These are phyloP conservation scores for Coniochaeta sp. DNA, from an alignment of 2,329 filamentous ascomycete species.

Conservation along the genomic window DNA sequence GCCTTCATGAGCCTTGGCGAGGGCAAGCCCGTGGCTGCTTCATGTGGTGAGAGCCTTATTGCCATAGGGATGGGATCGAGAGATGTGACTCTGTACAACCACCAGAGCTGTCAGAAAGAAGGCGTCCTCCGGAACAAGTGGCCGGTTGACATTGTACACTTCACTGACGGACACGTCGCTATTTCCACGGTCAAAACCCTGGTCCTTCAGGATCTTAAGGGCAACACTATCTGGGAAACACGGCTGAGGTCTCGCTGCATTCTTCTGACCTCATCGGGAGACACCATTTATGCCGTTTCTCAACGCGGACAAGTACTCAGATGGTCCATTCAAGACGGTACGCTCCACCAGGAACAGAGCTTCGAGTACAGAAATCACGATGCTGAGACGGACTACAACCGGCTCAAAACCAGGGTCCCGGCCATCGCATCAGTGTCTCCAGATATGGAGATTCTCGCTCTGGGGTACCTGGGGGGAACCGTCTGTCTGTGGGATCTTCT, in stretches of 20 bases:
- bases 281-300: constrained; percentile 5
- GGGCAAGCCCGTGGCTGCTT: constrained; percentile 5
- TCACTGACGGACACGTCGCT: constrained; percentile 3
- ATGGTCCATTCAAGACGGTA: constrained; percentile 11
- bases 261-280: constrained; percentile 2
- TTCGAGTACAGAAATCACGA: constrained; percentile 7
- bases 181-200: constrained; percentile 7
- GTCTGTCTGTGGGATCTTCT: constrained; percentile 14
- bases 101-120: constrained; percentile 9
- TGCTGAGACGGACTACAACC: constrained; percentile 1
- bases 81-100: constrained; percentile 7
- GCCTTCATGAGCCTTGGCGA: constrained; percentile 9
- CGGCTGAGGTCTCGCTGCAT: constrained; percentile 9
- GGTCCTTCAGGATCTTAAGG: constrained; percentile 8
- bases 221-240: constrained; percentile 8
- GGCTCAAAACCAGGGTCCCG: constrained; percentile 5
- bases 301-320: constrained; percentile 9
- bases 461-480: constrained; percentile 11
- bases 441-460: constrained; percentile 12
- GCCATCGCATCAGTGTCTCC: constrained; percentile 10
- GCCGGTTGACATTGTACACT: constrained; percentile 9
- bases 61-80: constrained; percentile 11
- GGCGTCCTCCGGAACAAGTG: neutral
- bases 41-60: constrained; percentile 9
- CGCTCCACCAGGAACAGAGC: constrained; percentile 8